These are phyloP conservation scores for Populus tomentosa DNA, from an alignment of 441 rosid genomes.

Conservation along the genomic window DNA sequence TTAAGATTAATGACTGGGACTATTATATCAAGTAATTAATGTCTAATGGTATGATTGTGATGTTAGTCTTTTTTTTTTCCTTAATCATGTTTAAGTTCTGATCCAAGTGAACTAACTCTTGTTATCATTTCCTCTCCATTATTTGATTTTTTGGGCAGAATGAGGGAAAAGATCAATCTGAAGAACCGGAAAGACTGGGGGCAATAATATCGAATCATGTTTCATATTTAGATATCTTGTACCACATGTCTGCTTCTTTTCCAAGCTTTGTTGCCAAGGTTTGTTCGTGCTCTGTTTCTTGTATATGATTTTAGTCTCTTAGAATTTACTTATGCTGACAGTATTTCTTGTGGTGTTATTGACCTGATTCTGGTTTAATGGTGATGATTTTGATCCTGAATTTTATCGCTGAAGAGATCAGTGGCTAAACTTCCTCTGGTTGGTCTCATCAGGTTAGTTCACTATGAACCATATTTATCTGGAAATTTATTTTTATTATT, in stretches of 20 bases:
- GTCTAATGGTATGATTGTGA: not conserved
- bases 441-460: constrained; percentile 92
- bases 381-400: constrained; percentile 15
- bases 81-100: not conserved
- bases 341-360: constrained; percentile 17
- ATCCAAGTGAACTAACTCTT: not conserved
- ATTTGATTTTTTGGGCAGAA: constrained; percentile 26
- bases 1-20: not conserved
- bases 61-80: too few relatives aligned
- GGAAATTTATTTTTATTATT: too few relatives aligned
- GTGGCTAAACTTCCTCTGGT: constrained; percentile 94
- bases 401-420: constrained; percentile 77
- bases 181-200: constrained; percentile 69
- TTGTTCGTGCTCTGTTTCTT: constrained; percentile 23
- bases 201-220: constrained; percentile 85
- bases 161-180: constrained; percentile 33
- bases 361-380: constrained; percentile 28
- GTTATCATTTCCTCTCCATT: constrained; percentile 5
- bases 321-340: not conserved
- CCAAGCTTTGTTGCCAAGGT: constrained; percentile 99
- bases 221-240: constrained; percentile 86
- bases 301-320: not conserved
- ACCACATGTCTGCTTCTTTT: constrained; percentile 90
- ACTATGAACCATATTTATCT: not conserved
- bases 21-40: not conserved